Evolutionary conservation across 805 yeast species (phyloP).

Genomic region (Torulaspora indica): DNA sequence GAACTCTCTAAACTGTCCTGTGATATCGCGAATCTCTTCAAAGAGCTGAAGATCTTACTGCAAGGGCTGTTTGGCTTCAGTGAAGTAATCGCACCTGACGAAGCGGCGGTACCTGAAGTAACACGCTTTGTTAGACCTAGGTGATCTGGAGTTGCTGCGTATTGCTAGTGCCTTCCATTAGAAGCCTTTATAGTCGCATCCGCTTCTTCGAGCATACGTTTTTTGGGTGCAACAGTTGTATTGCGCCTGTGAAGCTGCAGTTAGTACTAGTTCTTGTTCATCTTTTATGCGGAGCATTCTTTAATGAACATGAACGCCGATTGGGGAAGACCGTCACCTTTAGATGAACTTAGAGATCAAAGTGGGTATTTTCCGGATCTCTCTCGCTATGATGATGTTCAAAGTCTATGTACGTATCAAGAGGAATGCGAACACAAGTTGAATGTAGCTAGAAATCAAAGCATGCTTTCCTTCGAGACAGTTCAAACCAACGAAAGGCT

Average conservation of each 20-base stretch:
- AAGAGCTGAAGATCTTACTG: neutral
- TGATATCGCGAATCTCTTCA: neutral
- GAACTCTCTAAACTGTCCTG: no score
- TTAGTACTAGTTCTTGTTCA: neutral
- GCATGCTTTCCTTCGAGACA: constrained; percentile 32
- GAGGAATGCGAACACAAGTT: constrained; percentile 3
- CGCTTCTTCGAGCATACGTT: neutral
- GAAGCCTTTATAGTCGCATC: neutral
- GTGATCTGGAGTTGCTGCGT: neutral
- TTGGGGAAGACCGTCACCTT: constrained; percentile 11
- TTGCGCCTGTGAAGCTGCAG: neutral
- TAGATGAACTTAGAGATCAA: constrained; percentile 11
- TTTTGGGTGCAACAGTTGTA: neutral
- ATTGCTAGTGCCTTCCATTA: neutral
- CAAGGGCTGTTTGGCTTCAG: no score
- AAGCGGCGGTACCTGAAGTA: neutral
- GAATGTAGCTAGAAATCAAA: constrained; percentile 16
- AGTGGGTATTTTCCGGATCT: constrained; percentile 7
- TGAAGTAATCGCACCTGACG: neutral
- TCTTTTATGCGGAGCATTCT: neutral
- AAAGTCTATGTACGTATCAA: constrained; percentile 1
- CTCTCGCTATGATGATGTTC: constrained; percentile 1
- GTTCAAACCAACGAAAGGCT: constrained; percentile 31
- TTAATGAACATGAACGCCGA: constrained; percentile 2
- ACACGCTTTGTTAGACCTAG: constrained; percentile 3